These are phyloP conservation scores for Aspergillus sp. DNA, from an alignment of 2,329 filamentous ascomycete genomes.

Conservation along the genomic window DNA sequence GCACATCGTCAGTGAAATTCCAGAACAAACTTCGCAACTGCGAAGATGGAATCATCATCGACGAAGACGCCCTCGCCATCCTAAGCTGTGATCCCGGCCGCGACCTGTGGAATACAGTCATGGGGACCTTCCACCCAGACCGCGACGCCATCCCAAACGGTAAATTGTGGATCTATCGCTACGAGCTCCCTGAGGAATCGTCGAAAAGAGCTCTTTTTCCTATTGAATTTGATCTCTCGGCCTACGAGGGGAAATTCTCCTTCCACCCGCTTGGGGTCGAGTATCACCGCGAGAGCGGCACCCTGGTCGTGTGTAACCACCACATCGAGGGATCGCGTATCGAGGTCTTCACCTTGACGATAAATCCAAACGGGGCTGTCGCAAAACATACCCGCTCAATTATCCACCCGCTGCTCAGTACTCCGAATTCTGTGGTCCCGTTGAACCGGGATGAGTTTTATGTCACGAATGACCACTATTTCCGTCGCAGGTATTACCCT, in stretches of 20 bases:
- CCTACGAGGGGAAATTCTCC: neutral
- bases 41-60: conserved; percentile 14
- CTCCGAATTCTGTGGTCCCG: conserved; percentile 16
- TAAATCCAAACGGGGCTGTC: neutral
- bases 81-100: conserved; percentile 10
- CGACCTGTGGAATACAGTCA: conserved; percentile 14
- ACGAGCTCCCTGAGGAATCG: neutral
- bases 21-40: conserved; percentile 18
- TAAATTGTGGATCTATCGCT: conserved; percentile 7
- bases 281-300: conserved; percentile 10
- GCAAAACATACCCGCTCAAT: conserved; percentile 9
- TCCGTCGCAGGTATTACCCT: conserved; percentile 1
- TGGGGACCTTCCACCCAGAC: conserved; percentile 16
- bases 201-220: neutral
- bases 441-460: conserved; percentile 14
- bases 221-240: conserved; percentile 3
- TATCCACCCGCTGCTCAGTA: conserved; percentile 6
- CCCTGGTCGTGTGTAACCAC: conserved; percentile 19
- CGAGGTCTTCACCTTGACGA: conserved; percentile 16
- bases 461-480: conserved; percentile 19
- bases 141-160: conserved; percentile 14
- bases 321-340: conserved; percentile 13
- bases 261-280: conserved; percentile 20
- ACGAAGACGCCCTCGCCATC: conserved; percentile 9
- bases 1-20: conserved; percentile 8